Percentiles rank a stretch among this genome's conserved stretches.
Conservation (phyloP, 768 basidiomycete genomes). For the Hygrocybe coccinea region DNA sequence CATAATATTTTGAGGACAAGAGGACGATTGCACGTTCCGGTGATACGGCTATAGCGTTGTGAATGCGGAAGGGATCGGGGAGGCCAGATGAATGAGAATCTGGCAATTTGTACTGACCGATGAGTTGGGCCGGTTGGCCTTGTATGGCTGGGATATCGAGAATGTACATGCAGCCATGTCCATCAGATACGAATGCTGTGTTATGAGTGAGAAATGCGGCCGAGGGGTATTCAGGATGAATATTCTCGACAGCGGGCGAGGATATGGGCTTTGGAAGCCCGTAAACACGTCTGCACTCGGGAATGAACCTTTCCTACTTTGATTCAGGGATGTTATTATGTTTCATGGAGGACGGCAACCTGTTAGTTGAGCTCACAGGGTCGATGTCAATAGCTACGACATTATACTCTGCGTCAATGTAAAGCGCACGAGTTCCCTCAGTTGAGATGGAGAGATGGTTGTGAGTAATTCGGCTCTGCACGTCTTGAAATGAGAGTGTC, state of each 20-base stretch:
- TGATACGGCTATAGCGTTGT: conserved; percentile 34
- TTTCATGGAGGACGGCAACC: conserved; percentile 9
- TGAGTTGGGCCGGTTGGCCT: conserved; percentile 36
- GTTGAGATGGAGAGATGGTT: conserved; percentile 64
- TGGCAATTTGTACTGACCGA: conserved; percentile 52
- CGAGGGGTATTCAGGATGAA: conserved; percentile 73
- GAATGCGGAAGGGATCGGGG: conserved; percentile 42
- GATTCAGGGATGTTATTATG: conserved; percentile 4
- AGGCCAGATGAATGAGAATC: conserved; percentile 33
- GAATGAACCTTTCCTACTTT: conserved; percentile 48
- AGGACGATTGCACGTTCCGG: conserved; percentile 42
- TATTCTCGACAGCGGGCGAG: conserved; percentile 32
- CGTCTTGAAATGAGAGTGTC: conserved; percentile 72
- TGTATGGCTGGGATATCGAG: conserved; percentile 41
- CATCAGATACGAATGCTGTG: conserved; percentile 60
- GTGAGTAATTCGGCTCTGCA: conserved; percentile 78
- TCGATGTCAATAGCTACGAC: conserved; percentile 57
- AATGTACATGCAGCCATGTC: conserved; percentile 61
- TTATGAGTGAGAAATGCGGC: conserved; percentile 49
- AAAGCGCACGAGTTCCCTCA: conserved; percentile 48
- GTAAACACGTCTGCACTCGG: conserved; percentile 52
- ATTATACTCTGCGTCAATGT: conserved; percentile 60
- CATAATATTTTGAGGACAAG: conserved; percentile 56
- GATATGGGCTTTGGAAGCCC: conserved; percentile 55
- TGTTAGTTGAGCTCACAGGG: conserved; percentile 42